Base-by-base conservation (phyloP, 306 rosid species). In the Prosopis cineraria region DNA sequence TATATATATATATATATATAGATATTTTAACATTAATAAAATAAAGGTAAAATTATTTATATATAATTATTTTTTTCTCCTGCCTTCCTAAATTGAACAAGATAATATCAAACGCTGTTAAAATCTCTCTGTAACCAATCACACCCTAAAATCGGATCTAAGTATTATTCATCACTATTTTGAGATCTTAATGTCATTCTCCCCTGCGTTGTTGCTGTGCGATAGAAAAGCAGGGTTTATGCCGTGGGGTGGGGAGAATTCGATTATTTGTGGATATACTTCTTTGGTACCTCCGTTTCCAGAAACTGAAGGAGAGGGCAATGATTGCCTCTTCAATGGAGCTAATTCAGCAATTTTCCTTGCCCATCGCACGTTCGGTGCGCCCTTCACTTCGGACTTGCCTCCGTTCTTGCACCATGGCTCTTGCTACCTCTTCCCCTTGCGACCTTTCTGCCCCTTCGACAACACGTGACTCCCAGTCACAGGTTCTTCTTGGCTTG, bases 401-500 rank as follows among this genome's bases (percentile, higher is more conserved):
- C 5, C 80, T 82, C 68, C 86, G 91, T 8, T 24, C 74, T 75
- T 41, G 75, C 53, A 73, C 86, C 60, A 36, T 79, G 36, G 72
- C 87, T 34, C 43, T 75, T 27, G 43, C 75, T 24, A 43, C 82
- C 53, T 59, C 84, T 45, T n/a, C 79, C 71, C 20, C 71, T 5
- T 64, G 75, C 72, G 82, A 37, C 78, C 41, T 84, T 62, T 78
- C 86, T 47, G 39, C n/a, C 22, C 50, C 84, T 10, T 34, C 88
- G 63, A 34, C 89, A 25, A 20, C 85, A 3, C 80, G 71, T 33
- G 83, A 79, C 72, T 72, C 97, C 16, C 80, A 75, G 13, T 68
- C 89, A 40, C 80, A 88, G 73, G 91, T 91, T 65, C 96, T 92
- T 33, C 93, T 95, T 47, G 98, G 98, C 63, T 58, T 95, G 86